Evolutionary conservation across 768 basidiomycete species (phyloP).

Genomic region (Gelatoporia subvermispora): DNA sequence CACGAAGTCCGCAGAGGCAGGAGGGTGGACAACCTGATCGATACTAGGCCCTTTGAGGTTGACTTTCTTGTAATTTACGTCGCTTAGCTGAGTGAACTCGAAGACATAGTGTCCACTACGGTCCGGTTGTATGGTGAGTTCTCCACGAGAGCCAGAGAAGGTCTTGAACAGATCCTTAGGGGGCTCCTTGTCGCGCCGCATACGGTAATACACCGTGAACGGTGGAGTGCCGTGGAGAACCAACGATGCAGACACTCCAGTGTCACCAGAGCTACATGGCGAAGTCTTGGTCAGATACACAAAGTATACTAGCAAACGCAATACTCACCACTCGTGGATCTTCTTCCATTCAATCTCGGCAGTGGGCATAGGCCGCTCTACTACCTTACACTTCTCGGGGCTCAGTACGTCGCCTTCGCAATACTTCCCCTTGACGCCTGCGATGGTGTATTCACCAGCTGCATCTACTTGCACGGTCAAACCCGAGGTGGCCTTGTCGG

Average conservation of each 20-base stretch:
- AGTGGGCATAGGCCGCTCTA: slow-evolving; percentile 70
- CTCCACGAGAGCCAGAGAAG: slow-evolving; percentile 68
- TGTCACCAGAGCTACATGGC: slow-evolving; percentile 72
- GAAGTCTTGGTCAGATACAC: background rate
- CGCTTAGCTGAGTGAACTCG: slow-evolving; percentile 72
- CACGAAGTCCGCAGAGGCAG: slow-evolving; percentile 76
- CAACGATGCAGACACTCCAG: slow-evolving; percentile 83
- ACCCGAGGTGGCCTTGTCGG: slow-evolving; percentile 39
- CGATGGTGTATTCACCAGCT: slow-evolving; percentile 76
- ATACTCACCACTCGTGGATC: slow-evolving; percentile 80
- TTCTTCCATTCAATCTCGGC: slow-evolving; percentile 87
- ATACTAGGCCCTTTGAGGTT: slow-evolving; percentile 73
- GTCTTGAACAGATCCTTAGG: slow-evolving; percentile 54
- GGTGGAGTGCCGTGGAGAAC: slow-evolving; percentile 87
- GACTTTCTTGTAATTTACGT: slow-evolving; percentile 77
- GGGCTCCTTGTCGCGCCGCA: slow-evolving; percentile 65
- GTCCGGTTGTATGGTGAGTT: slow-evolving; percentile 81
- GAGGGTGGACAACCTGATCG: slow-evolving; percentile 85
- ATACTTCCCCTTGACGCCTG: slow-evolving; percentile 68
- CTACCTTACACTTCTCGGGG: slow-evolving; percentile 74
- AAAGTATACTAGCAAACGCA: background rate
- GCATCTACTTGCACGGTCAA: slow-evolving; percentile 46
- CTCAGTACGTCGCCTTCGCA: slow-evolving; percentile 82
- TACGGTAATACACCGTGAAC: slow-evolving; percentile 77
- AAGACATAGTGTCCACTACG: slow-evolving; percentile 88